Conservation (phyloP, 208 protist genomes). For the Trypanosoma melophagium region DNA sequence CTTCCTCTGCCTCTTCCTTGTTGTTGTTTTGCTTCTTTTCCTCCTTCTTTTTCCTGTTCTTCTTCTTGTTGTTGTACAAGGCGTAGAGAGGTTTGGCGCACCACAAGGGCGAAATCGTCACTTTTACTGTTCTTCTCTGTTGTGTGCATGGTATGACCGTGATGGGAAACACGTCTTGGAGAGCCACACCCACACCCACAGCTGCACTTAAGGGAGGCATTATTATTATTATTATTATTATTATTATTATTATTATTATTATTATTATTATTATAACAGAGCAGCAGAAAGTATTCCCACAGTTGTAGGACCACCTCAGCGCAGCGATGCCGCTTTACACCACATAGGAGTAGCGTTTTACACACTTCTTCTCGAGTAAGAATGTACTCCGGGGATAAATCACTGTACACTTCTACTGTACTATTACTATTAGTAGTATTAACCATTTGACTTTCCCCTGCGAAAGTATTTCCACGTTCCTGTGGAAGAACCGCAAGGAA, state of each 20-base stretch:
- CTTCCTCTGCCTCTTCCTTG: background rate
- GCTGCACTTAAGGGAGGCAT: background rate
- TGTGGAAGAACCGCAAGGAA: constrained; percentile 6
- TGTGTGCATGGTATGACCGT: background rate
- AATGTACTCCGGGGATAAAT: constrained; percentile 15
- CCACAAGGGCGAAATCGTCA: constrained; percentile 13
- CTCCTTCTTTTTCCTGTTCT: background rate
- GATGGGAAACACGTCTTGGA: too few species aligned
- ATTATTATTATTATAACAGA: constrained; percentile 16
- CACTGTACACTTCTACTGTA: background rate
- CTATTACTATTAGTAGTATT: background rate
- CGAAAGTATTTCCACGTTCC: background rate
- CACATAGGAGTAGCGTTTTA: constrained; percentile 31
- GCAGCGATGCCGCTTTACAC: constrained; percentile 56
- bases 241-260: background rate
- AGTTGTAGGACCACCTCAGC: constrained; percentile 27
- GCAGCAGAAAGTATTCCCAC: constrained; percentile 33
- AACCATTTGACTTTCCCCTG: background rate
- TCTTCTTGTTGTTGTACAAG: background rate
- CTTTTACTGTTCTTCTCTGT: background rate
- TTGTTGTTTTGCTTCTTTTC: background rate
- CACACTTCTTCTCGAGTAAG: constrained; percentile 23
- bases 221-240: background rate
- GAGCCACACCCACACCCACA: too few species aligned
- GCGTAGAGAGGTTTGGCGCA: constrained; percentile 10